Evolutionary conservation across 164 flowering plant species (phyloP), one percentile per base, ranked within the genome.

Genomic region (Brasenia schreberi): DNA sequence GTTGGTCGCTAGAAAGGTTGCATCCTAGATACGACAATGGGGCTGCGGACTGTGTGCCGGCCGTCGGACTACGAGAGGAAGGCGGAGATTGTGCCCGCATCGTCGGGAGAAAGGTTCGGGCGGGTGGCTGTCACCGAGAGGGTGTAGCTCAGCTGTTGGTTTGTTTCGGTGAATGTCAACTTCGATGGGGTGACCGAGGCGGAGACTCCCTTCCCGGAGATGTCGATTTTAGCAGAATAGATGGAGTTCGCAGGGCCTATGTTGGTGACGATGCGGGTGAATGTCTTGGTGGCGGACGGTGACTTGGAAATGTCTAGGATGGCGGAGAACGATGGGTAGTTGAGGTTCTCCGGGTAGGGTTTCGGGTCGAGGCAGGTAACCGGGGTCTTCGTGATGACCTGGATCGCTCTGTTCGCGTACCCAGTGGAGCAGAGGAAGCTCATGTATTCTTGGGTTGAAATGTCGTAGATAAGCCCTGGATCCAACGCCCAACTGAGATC

Each of bases 31-130:
- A 93, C 81, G 62, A 81, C 90, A 16, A 93, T 77, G 67, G 94
- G 89, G 78, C 89, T 90, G 69, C 97, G 78, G 53, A 88, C 97
- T 66, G 80, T 81, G 70, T 88, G 98, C 56, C 80, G 86, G 18
- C 92, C 97, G 69, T 89, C 93, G 11, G 70, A 68, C 98, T 97
- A 91, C 16, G 87, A 73, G 52, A 90, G 64, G 18, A 79, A 83
- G 68, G 92, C 97, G 74, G 82, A 94, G 0, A 66, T 78, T n/a
- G 82, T 87, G 66, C 89, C 97, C 11, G 85, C 66, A 5, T 87
- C 85, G 53, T 63, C 95, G 78, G 82, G 19, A 69, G 65, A 77
- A 64, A 90, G 43, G 19, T 73, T 76, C 76, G 67, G 71, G 16
- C 71, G 74, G 63, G 86, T 82, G 1, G 77, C 86, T 0, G 80